These are phyloP conservation scores for Argentina anserina DNA, from an alignment of 306 rosid species.

Conservation along the genomic window DNA sequence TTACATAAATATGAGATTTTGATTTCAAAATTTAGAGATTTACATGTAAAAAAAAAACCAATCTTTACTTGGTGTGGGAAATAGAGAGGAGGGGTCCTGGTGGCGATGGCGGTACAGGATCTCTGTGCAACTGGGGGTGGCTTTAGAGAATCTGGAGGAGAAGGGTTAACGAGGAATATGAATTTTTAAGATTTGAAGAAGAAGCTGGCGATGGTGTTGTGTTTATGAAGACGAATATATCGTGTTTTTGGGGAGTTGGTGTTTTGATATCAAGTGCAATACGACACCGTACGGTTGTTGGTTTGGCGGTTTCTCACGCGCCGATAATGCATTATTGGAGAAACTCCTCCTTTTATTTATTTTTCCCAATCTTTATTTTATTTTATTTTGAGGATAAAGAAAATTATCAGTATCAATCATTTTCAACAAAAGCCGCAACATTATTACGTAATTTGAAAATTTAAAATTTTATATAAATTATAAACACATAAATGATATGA, in stretches of 20 bases:
- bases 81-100: background rate
- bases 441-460: no score
- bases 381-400: background rate
- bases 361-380: background rate
- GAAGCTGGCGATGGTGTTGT: background rate
- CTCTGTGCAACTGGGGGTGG: slow-evolving; percentile 16
- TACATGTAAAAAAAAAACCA: background rate
- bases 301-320: background rate
- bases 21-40: slow-evolving; percentile 3
- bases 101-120: background rate
- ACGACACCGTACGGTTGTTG: background rate
- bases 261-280: background rate
- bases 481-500: no score
- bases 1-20: background rate
- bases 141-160: background rate
- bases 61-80: background rate
- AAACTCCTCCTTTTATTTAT: background rate
- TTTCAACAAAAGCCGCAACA: no score
- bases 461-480: no score
- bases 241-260: background rate
- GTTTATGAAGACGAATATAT: background rate
- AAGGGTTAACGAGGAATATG: slow-evolving; percentile 1
- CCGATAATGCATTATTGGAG: slow-evolving; percentile 8
- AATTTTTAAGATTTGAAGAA: background rate
- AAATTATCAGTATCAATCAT: background rate